Conservation (phyloP, 441 rosid species). For the Pelargonium myrrhifolium region DNA sequence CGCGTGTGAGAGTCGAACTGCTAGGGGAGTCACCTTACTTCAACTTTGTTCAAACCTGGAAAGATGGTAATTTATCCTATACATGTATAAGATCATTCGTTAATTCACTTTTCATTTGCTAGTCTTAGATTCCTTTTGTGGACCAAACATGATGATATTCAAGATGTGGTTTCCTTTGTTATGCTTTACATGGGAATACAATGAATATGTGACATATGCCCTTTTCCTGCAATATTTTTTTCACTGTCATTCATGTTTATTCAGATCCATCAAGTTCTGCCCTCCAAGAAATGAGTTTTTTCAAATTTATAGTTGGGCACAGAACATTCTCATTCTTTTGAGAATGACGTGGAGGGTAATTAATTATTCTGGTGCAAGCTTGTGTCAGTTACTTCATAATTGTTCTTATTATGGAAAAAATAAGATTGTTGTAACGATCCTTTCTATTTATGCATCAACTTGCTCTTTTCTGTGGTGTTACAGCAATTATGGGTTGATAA, state of each 20-base stretch:
- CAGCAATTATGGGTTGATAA: not conserved
- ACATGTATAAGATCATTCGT: slow-evolving; percentile 3
- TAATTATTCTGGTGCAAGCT: not conserved
- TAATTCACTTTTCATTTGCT: not conserved
- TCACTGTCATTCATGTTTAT: not conserved
- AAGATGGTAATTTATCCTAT: slow-evolving; percentile 50
- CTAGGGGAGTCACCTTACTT: slow-evolving; percentile 67
- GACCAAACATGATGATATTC: slow-evolving; percentile 4
- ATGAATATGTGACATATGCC: not conserved
- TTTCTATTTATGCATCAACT: not conserved
- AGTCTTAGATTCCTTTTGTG: not conserved
- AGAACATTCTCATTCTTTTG: not conserved
- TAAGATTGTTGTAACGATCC: not conserved
- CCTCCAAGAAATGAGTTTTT: not conserved
- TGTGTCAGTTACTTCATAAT: not conserved
- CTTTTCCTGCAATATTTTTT: not conserved
- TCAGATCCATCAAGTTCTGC: not conserved
- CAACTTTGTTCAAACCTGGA: slow-evolving; percentile 76
- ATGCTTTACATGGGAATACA: not conserved
- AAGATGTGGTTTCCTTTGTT: not conserved
- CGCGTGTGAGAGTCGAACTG: slow-evolving; percentile 73
- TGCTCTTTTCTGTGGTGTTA: not conserved
- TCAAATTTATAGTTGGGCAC: not conserved
- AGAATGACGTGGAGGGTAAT: not conserved
- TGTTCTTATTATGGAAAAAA: not conserved